Conservation (phyloP, 1,284 basidiomycete genomes). For the Papiliotrema nemorosa region DNA sequence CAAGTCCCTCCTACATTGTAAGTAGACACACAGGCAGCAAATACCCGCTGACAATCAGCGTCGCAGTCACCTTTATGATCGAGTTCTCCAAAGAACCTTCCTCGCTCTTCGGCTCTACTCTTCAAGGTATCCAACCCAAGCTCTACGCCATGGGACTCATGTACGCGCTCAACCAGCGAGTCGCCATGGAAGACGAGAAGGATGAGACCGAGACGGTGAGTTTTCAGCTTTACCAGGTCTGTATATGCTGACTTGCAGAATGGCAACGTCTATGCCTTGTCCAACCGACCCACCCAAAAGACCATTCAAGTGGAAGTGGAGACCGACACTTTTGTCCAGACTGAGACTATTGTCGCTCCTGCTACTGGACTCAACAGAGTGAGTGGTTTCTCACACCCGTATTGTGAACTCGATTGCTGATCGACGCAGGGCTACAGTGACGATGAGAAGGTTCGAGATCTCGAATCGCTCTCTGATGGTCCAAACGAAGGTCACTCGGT, state of each 20-base stretch:
- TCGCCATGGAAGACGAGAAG: constrained; percentile 6
- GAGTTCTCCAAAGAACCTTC: constrained; percentile 17
- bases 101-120: constrained; percentile 17
- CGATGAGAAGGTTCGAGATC: neutral
- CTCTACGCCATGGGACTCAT: constrained; percentile 27
- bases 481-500: neutral
- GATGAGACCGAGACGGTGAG: constrained; percentile 5
- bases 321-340: constrained; percentile 19
- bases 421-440: neutral
- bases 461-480: neutral
- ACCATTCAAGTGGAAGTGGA: constrained; percentile 27
- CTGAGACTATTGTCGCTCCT: neutral
- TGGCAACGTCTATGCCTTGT: constrained; percentile 17
- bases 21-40: neutral
- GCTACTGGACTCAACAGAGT: constrained; percentile 2
- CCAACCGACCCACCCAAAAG: constrained; percentile 5
- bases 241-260: neutral
- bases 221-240: neutral
- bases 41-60: neutral
- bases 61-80: constrained; percentile 21
- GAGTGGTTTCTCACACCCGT: neutral
- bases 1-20: constrained; percentile 24
- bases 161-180: constrained; percentile 28
- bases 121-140: constrained; percentile 27
- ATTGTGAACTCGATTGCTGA: neutral